phyloP scores from a whole-genome alignment of 257 asterid genomes.

The Hygrophila difformis region DNA sequence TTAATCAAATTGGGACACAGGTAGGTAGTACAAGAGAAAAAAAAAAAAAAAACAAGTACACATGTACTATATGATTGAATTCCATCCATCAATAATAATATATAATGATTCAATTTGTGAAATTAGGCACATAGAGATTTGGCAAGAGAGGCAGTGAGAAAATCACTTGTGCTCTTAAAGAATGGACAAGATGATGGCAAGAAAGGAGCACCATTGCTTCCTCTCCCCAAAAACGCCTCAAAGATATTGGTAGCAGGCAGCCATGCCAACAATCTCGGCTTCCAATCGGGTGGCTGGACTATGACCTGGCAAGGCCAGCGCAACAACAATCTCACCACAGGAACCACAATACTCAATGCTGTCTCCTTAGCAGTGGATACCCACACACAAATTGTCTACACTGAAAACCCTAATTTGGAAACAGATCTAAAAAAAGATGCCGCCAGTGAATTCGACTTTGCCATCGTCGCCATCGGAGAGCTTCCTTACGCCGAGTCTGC shows the following conservation, averaged over 20 bases:
- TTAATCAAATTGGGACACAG: conserved; percentile 8
- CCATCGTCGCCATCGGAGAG: conserved; percentile 54
- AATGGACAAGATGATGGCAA: conserved; percentile 40
- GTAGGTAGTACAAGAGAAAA: too few relatives aligned
- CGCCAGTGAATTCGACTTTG: conserved; percentile 38
- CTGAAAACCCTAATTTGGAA: conserved; percentile 24
- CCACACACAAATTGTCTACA: conserved; percentile 33
- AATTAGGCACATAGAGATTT: conserved; percentile 55
- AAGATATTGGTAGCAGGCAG: conserved; percentile 50
- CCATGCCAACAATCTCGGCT: conserved; percentile 48
- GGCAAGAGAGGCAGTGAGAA: conserved; percentile 80
- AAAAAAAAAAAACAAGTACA: too few relatives aligned
- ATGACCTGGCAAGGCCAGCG: conserved; percentile 37
- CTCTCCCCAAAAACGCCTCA: conserved; percentile 32
- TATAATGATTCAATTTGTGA: conserved; percentile 20
- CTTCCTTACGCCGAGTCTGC: conserved; percentile 42
- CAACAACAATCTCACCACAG: conserved; percentile 32
- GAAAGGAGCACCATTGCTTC: conserved; percentile 40
- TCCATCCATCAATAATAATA: too few relatives aligned
- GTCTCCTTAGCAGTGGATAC: conserved; percentile 30
- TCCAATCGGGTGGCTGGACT: conserved; percentile 76
- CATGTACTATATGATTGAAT: too few relatives aligned
- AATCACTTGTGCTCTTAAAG: conserved; percentile 62
- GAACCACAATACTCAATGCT: conserved; percentile 45
- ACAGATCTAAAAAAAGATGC: too few relatives aligned